Base-by-base conservation (phyloP, 2,329 filamentous ascomycete genomes). In the Epichloe hybrida region DNA sequence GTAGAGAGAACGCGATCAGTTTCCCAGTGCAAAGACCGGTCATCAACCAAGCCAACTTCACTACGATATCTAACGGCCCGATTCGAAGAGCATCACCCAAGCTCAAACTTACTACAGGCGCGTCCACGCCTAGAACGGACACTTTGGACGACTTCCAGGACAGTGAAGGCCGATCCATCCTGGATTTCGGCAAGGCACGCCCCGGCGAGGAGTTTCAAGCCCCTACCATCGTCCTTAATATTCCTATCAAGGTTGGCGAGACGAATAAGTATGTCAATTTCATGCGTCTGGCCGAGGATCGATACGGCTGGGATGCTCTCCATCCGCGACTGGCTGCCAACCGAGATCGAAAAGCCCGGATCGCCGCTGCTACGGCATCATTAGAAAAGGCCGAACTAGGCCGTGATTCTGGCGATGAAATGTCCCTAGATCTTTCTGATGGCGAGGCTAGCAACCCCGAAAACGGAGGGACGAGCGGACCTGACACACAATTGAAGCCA, bases 201-300 rank as follows among this genome's bases (percentile, higher is more conserved):
- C 76, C 76, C 3, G 79, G 79, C 34, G 75, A 80, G 46, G 80
- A 84, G 56, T 65, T 71, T 3, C 66, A 72, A 52, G 79, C 78
- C 3, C 89, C 82, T 40, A 95, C 81, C 4, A 95, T 98, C 55
- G 79, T 94, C 49, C 76, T 98, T 17, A 83, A 86, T 50, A 83
- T 98, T 52, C 81, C 86, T 0, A 76, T 98, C 39, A 79, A 84
- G 52, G 56, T 59, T 5, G 87, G 88, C 40, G 82, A 87, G 59
- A 84, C 80, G 37, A 95, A 95, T 65, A 88, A 91, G 57, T 91
- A 94, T 54, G 81, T 98, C 69, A 97, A 97, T 66, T 96, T 97
- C 57, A 90, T 91, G 61, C 87, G 88, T 43, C 76, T 97, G 67
- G 93, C 94, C 11, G 88, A 95, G 67, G 89, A 94, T 56, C 86